A percentile compares a stretch with the other conserved stretches of the same genome.
Conservation (phyloP, 148 eudicot species). For the Chenopodium album region DNA sequence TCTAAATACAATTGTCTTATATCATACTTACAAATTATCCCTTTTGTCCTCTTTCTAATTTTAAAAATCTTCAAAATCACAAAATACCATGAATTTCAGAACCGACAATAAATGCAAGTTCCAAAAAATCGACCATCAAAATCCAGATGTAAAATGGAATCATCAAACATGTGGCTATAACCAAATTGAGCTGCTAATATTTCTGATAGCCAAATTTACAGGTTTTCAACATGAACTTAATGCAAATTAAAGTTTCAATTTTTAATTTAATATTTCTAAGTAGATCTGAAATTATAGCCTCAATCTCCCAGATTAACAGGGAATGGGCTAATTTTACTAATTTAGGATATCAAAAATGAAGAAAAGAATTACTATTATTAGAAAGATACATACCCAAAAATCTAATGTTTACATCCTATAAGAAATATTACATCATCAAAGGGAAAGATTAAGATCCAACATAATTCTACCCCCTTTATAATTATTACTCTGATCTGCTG, state of each 20-base stretch:
- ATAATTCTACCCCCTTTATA: conserved; percentile 13
- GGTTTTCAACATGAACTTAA: background rate
- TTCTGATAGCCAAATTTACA: background rate
- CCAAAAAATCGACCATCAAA: background rate
- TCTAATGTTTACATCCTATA: background rate
- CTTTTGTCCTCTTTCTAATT: background rate
- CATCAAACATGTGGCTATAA: background rate
- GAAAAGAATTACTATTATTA: background rate
- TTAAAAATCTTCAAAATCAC: background rate
- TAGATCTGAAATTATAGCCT: background rate
- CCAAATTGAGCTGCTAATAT: background rate
- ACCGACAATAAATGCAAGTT: background rate
- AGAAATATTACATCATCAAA: conserved; percentile 18
- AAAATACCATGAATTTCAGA: background rate
- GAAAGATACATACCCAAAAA: background rate
- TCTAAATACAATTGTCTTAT: background rate
- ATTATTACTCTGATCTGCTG: background rate
- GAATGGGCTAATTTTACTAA: background rate
- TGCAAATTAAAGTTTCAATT: background rate
- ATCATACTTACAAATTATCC: background rate
- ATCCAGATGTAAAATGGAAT: too few relatives aligned
- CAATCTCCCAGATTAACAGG: background rate
- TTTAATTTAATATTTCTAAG: background rate
- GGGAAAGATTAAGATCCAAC: conserved; percentile 41
- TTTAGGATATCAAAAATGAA: background rate